phyloP scores from a whole-genome alignment of 306 rosid genomes.

The Gleditsia sinensis region DNA sequence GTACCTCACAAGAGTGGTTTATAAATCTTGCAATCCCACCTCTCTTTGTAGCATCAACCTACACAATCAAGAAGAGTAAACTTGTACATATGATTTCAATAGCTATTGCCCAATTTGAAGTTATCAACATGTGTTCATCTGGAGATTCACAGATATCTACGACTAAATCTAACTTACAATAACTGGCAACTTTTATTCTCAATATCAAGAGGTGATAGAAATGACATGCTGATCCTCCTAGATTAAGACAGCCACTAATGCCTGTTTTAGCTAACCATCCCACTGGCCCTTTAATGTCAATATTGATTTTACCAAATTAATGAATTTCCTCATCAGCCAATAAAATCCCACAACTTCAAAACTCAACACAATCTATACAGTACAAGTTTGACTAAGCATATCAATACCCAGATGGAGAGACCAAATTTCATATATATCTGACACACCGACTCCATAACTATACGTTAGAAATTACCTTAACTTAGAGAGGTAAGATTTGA shows the following conservation, averaged over 20 bases:
- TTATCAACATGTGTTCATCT: background rate
- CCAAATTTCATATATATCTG: background rate
- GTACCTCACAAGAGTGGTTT: conserved; percentile 98
- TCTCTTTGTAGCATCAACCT: conserved; percentile 99
- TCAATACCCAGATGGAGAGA: conserved; percentile 22
- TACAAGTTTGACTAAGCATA: conserved; percentile 14
- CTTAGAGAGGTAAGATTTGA: conserved; percentile 15
- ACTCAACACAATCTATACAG: background rate
- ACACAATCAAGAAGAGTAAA: conserved; percentile 36
- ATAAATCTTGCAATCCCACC: conserved; percentile 96
- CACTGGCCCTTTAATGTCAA: background rate
- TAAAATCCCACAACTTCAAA: conserved; percentile 14
- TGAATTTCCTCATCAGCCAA: conserved; percentile 18
- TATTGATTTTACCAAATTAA: background rate
- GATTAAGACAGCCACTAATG: background rate
- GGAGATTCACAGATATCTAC: conserved; percentile 5
- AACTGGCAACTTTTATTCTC: background rate
- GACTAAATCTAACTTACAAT: conserved; percentile 20
- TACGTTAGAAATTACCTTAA: background rate
- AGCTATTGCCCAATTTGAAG: conserved; percentile 3
- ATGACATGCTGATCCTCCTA: conserved; percentile 6
- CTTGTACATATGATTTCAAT: conserved; percentile 25
- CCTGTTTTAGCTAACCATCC: conserved; percentile 14
- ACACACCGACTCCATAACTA: background rate
- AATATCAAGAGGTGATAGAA: background rate